Evolutionary conservation across 768 basidiomycete genomes (phyloP), one percentile per base, ranked within the genome.

Genomic region (Xanthoconium purpureum): DNA sequence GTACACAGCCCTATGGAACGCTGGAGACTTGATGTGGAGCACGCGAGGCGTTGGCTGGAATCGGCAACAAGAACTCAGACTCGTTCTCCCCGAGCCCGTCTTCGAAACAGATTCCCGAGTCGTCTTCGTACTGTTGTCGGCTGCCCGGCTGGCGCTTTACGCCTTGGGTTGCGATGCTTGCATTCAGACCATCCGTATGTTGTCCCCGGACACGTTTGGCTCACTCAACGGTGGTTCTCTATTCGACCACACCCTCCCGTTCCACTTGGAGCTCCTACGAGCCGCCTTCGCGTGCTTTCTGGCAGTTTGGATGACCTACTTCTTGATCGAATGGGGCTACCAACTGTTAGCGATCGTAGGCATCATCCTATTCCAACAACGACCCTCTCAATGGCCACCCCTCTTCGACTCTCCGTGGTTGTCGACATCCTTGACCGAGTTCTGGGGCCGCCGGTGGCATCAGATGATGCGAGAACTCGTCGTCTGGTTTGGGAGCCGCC

Each of bases 391-490:
- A 49, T 88, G 85, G 83, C 87, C 86, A 0, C 86, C 84, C 1
- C 53, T 83, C 6, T 88, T 87, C 69, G 69, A 80, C 51, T 42
- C 71, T 6, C 88, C 87, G 3, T 88, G 81, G 80, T 45, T 63
- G 28, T 68, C 82, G 12, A 80, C 80, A 3, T 87, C 85, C 8
- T 63, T 89, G 46, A 72, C 74, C 39, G 79, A 87, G 8, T 80
- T 85, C 44, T 89, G 88, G 88, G 74, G 79, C 0, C 67, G 60
- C 47, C 74, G 82, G 29, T 89, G 87, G 87, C 88, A 89, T 62
- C 85, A 87, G 57, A 52, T 84, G 15, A 82, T 87, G 66, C 78
- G 87, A 3, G 76, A 83, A 46, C 62, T 73, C n/a, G 83, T 89
- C 58, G 65, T 85, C 47, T 64, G 67, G 3, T 59, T 81, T n/a